Evolutionary conservation across 495 filamentous ascomycete species (phyloP).

Genomic region (Talaromyces adpressus): DNA sequence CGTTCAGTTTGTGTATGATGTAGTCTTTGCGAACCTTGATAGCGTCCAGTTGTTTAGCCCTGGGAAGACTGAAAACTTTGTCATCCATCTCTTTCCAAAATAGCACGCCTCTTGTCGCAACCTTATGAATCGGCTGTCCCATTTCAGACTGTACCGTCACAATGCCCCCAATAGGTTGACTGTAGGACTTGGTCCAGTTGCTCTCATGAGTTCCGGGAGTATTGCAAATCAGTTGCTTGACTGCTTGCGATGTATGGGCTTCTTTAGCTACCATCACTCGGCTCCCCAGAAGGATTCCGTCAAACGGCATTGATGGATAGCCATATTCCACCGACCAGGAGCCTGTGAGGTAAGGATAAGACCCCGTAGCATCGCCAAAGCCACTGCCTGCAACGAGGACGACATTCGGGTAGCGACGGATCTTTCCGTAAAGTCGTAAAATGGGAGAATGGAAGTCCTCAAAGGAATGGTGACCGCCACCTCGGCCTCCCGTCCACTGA

Average conservation of each 20-base stretch:
- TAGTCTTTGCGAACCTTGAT: conserved; percentile 77
- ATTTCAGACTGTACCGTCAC: conserved; percentile 98
- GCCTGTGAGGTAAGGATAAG: conserved; percentile 88
- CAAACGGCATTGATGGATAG: conserved; percentile 90
- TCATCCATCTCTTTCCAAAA: conserved; percentile 99
- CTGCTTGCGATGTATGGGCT: conserved; percentile 84
- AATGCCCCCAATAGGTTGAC: conserved; percentile 82
- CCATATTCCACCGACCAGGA: conserved; percentile 78
- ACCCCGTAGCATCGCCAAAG: conserved; percentile 85
- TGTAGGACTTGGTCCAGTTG: conserved; percentile 97
- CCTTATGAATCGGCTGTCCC: conserved; percentile 98
- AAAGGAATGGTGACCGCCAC: conserved; percentile 90
- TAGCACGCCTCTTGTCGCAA: conserved; percentile 86
- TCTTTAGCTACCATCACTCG: conserved; percentile 95
- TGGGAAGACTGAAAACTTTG: conserved; percentile 94
- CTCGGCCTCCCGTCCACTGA: conserved; percentile 93
- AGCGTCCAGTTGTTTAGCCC: conserved; percentile 86
- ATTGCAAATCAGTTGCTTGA: conserved; percentile 92
- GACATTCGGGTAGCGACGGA: conserved; percentile 76
- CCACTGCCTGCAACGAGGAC: conserved; percentile 86
- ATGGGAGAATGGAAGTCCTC: conserved; percentile 95
- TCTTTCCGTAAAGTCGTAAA: conserved; percentile 81
- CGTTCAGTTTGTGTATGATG: conserved; percentile 96
- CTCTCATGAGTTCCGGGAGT: conserved; percentile 80
- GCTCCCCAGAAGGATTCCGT: conserved; percentile 84